Evolutionary conservation across 179 eudicot genomes (phyloP).

Genomic region (Amaranthus tricolor): DNA sequence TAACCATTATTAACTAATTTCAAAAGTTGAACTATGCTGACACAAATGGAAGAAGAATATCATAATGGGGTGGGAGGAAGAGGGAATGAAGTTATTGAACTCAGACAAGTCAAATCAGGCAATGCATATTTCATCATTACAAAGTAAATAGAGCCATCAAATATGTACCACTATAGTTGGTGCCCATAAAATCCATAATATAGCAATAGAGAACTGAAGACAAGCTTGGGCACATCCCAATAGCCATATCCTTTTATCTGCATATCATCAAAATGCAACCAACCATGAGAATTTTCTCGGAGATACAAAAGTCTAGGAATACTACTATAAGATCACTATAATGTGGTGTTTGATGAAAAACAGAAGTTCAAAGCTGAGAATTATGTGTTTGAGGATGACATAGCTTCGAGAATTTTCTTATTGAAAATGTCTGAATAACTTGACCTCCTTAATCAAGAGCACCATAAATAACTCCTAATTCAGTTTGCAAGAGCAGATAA

Average conservation of each 20-base stretch:
- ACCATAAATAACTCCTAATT: no score
- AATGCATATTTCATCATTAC: background rate
- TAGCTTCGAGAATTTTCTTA: no score
- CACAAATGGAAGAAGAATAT: background rate
- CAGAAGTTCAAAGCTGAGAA: no score
- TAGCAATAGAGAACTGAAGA: conserved; percentile 65
- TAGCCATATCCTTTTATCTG: conserved; percentile 80
- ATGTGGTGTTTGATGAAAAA: no score
- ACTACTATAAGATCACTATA: background rate
- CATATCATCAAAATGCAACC: background rate
- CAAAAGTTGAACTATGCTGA: background rate
- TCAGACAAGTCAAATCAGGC: background rate
- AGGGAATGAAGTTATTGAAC: background rate
- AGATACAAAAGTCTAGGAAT: background rate
- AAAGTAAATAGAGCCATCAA: conserved; percentile 12
- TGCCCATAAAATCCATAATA: conserved; percentile 92
- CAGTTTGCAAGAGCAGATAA: no score
- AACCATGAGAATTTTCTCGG: background rate
- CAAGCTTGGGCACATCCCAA: conserved; percentile 79
- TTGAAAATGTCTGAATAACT: no score
- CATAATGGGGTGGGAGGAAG: conserved; percentile 7
- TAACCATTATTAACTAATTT: background rate
- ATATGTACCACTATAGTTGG: conserved; percentile 75
- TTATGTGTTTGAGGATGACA: no score
- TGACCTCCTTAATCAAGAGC: no score